Base-by-base conservation (phyloP, 2,329 filamentous ascomycete genomes). In the Orbilia javanica region DNA sequence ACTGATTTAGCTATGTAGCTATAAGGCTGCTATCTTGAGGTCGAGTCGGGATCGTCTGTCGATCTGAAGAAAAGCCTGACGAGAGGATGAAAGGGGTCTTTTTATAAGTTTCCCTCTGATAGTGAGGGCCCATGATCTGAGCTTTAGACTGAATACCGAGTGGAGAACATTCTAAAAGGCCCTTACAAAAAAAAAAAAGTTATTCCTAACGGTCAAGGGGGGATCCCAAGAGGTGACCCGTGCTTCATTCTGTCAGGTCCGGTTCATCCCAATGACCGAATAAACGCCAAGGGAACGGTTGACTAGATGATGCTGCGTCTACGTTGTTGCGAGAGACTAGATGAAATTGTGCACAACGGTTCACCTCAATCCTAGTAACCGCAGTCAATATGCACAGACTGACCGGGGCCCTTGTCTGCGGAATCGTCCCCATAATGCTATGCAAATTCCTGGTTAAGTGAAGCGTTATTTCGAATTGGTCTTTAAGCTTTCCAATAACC, bases 41-140 rank as follows among this genome's bases (percentile, higher is more conserved):
- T 57, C 53, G 46, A 46, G 10, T 34, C 18, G 57, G 48, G 68
- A 72, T 57, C 68, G 34, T 72, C 68, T 72, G 68, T 72, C 68
- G 68, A 72, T 72, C 68, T 72, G 36, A 65, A 34, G 34, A 34
- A 44, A 18, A 10, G 29, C 46, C 22, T 6, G 39, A n/a, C 8
- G 13, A 34, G 34, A 55, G 50, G 44, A 48, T 6, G 31, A 27
- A 29, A 52, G 20, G 27, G 20, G 31, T 15, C 36, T 36, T 44
- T 71, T 60, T 72, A 72, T 71, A 64, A 18, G 48, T 57, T 46
- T 65, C 10, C 11, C 20, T 34, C 27, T 53, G 4, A 25, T 18
- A 18, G 15, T 25, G 39, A 44, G 44, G 18, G 34, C 29, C 44
- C 20, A 29, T 29, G 36, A 48, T 18, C 29, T 22, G 29, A 27